Evolutionary conservation across 1,284 basidiomycete genomes (phyloP), one percentile per base, ranked within the genome.

Genomic region (Heterobasidion parviporum): DNA sequence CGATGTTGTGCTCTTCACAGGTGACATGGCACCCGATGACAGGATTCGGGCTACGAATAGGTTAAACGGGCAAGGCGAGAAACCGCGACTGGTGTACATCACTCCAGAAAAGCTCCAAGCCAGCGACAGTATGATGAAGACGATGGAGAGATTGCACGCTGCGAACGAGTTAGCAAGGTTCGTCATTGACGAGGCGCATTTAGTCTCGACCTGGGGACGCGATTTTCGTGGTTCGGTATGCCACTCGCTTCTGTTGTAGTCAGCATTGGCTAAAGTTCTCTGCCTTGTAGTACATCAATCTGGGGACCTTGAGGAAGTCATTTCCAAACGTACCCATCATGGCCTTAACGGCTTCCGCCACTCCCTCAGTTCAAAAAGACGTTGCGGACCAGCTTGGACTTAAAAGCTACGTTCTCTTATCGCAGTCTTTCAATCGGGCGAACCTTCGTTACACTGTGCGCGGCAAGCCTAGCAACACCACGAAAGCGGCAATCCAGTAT

Each of bases 111-210:
- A 90, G 71, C 72, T 96, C 55, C 79, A 81, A 43, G 81, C 82
- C 63, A 90, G 82, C 53, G 71, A 72, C 0, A 65, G 67, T 15
- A 80, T 92, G 58, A 78, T 75, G 62, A 69, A 68, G 8, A 78
- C 89, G 18, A 69, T 98, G 20, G 62, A 70, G 14, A 69, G 72
- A 36, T 74, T 98, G 3, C 77, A 92, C 63, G 62, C 70, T 1
- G 67, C 73, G 12, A 73, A 78, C 3, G 72, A 79, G 57, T 70
- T 99, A 34, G 94, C 93, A 6, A 79, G 96, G 32, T 97, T 99
- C 66, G 94, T 98, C 0, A 81, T 98, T 54, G 97, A 99, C 66
- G 96, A 99, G 67, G 96, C 94, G 1, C 97, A 99, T 68, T 94
- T 94, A 68, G 91, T 98, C 55, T 83, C 79, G 3, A 83, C 84